Evolutionary conservation across 1,139 yeast genomes (phyloP).

Genomic region (Pichia sp.): DNA sequence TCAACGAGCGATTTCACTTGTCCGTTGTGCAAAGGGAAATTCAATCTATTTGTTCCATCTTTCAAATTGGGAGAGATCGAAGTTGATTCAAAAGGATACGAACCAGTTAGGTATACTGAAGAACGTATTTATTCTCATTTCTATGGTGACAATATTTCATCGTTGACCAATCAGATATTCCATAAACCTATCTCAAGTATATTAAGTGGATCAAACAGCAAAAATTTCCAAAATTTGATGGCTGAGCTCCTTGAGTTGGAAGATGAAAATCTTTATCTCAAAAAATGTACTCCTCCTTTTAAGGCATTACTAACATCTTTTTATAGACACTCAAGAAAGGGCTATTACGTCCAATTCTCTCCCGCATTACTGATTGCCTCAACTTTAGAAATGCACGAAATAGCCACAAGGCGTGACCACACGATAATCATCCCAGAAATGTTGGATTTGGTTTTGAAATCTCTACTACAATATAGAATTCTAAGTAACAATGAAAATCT

Average conservation of each 20-base stretch:
- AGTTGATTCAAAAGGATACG: conserved; percentile 22
- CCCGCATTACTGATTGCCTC: conserved; percentile 42
- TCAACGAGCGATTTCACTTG: conserved; percentile 41
- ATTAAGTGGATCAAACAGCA: conserved; percentile 1
- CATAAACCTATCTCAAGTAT: conserved; percentile 24
- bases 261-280: conserved; percentile 16
- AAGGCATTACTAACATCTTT: background rate
- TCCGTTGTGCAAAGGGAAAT: conserved; percentile 60
- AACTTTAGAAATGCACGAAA: conserved; percentile 54
- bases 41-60: conserved; percentile 44
- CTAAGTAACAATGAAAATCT: conserved; percentile 23
- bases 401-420: conserved; percentile 42
- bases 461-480: conserved; percentile 36
- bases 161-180: conserved; percentile 23
- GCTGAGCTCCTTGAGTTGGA: conserved; percentile 16
- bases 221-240: conserved; percentile 17
- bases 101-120: background rate
- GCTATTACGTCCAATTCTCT: conserved; percentile 16
- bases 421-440: conserved; percentile 25
- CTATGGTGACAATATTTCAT: conserved; percentile 26
- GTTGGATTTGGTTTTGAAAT: conserved; percentile 34
- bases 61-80: conserved; percentile 29
- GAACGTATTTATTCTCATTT: conserved; percentile 1
- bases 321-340: conserved; percentile 12
- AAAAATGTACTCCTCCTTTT: conserved; percentile 4